phyloP scores from a whole-genome alignment of 768 basidiomycete species.

The Galerina sulciceps region DNA sequence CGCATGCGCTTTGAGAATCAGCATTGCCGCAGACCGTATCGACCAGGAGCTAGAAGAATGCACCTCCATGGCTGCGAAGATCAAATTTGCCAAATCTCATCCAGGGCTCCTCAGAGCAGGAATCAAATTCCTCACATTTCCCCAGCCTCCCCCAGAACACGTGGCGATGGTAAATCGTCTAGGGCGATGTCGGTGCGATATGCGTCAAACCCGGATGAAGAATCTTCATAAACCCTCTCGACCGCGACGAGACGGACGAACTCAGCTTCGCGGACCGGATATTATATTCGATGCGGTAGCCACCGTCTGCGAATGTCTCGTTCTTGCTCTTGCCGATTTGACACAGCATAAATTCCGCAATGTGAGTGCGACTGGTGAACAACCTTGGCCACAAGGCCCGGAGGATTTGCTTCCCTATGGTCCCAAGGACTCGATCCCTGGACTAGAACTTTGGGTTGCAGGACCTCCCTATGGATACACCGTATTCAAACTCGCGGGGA shows the following conservation, averaged over 20 bases:
- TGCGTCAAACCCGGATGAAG: background rate
- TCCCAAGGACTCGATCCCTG: conserved; percentile 4
- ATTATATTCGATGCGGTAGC: conserved; percentile 14
- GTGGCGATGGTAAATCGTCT: conserved; percentile 2
- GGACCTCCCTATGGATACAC: conserved; percentile 2
- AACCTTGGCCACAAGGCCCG: conserved; percentile 14
- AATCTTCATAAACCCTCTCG: background rate
- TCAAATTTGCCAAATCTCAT: conserved; percentile 19
- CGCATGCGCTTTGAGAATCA: conserved; percentile 7
- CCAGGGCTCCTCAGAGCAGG: conserved; percentile 19
- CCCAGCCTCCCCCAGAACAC: conserved; percentile 6
- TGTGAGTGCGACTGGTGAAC: conserved; percentile 4
- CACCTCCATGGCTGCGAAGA: conserved; percentile 4
- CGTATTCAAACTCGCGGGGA: conserved; percentile 12
- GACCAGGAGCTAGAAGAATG: conserved; percentile 7
- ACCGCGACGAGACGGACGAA: background rate
- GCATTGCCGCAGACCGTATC: conserved; percentile 15
- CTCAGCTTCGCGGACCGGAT: background rate
- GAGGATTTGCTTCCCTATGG: conserved; percentile 18
- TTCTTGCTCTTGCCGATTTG: conserved; percentile 10
- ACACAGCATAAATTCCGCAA: conserved; percentile 17
- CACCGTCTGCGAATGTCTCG: conserved; percentile 11
- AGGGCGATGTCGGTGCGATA: background rate
- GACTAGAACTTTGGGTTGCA: conserved; percentile 12
- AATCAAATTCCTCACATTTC: conserved; percentile 19